Conservation (phyloP, 2,329 filamentous ascomycete species). For the Pestalotiopsis sp. region DNA sequence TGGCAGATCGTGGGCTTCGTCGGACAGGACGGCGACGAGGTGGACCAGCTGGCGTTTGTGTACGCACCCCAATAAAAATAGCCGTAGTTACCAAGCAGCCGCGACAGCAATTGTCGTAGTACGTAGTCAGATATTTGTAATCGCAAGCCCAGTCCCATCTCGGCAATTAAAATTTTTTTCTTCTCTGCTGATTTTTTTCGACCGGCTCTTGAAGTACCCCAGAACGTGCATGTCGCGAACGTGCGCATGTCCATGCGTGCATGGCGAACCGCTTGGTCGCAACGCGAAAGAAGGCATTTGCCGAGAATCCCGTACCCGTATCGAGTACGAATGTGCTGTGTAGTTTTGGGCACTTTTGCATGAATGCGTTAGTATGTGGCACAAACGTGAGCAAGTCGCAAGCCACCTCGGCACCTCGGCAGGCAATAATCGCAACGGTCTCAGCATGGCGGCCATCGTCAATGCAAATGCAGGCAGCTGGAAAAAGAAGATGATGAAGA, state of each 20-base stretch:
- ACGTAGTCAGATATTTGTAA: background rate
- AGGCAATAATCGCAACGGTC: background rate
- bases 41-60: conserved; percentile 56
- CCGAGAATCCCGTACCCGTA: background rate
- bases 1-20: conserved; percentile 57
- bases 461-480: background rate
- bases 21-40: conserved; percentile 55
- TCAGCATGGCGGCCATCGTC: background rate
- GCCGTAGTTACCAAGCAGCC: background rate
- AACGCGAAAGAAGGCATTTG: background rate
- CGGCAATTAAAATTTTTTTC: background rate
- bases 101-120: background rate
- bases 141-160: background rate
- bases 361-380: no score
- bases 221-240: background rate
- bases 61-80: conserved; percentile 42
- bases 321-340: no score
- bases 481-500: background rate
- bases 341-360: no score
- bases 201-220: no score
- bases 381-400: no score
- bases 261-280: background rate
- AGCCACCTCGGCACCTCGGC: background rate
- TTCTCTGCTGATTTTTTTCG: background rate
- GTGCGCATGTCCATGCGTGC: background rate